phyloP scores from a whole-genome alignment of 306 rosid genomes.

The Prunus salicina region DNA sequence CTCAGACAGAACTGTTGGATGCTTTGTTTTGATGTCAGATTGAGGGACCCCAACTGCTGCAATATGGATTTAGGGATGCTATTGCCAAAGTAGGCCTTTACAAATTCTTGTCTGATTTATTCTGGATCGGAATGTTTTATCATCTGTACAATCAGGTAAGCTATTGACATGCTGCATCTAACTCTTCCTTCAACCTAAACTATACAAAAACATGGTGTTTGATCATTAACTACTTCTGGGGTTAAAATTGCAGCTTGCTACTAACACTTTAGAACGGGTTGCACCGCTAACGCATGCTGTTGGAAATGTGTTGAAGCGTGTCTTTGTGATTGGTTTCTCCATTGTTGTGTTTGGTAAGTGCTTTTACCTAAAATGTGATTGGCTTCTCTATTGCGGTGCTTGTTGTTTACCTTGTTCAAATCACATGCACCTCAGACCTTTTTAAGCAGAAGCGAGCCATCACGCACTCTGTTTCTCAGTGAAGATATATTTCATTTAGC shows the following conservation, averaged over 20 bases:
- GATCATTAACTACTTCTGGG: not conserved
- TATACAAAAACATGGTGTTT: not conserved
- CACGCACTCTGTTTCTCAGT: not conserved
- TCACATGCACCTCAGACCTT: not conserved
- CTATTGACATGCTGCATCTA: not conserved
- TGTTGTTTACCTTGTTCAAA: not conserved
- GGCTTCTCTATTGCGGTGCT: not conserved
- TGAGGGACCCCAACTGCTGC: conserved; percentile 68
- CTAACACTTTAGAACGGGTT: conserved; percentile 73
- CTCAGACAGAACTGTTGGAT: not conserved
- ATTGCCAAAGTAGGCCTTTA: conserved; percentile 62
- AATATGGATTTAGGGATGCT: conserved; percentile 62
- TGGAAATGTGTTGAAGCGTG: conserved; percentile 79
- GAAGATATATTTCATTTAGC: not conserved
- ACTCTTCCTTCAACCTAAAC: not conserved
- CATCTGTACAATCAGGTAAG: conserved; percentile 74
- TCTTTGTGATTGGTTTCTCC: conserved; percentile 77
- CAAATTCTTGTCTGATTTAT: conserved; percentile 65
- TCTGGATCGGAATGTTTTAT: conserved; percentile 78
- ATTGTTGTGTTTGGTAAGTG: conserved; percentile 67
- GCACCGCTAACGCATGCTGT: conserved; percentile 82
- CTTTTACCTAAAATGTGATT: not conserved
- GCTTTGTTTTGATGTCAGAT: conserved; percentile 47
- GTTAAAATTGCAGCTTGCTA: conserved; percentile 52
- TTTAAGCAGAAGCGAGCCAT: too few relatives aligned